phyloP scores from a whole-genome alignment of 345 rosid species.

The Eucalyptus urophylla region DNA sequence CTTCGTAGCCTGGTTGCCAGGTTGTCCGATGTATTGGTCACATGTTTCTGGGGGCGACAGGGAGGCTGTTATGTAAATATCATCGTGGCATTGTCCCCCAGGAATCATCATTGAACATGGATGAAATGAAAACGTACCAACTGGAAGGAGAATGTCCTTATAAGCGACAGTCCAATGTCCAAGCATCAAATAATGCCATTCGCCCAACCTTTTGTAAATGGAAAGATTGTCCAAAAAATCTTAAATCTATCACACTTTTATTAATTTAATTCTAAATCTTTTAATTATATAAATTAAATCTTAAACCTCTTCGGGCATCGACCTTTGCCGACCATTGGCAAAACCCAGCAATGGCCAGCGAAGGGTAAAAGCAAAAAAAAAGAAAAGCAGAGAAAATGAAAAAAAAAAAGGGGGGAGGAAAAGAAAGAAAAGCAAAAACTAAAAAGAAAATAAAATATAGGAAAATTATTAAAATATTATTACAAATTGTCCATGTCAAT shows the following conservation, averaged over 20 bases:
- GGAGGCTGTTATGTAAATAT: not conserved
- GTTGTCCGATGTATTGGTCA: not conserved
- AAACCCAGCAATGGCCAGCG: not conserved
- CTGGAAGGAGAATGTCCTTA: not conserved
- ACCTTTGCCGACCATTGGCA: too few species aligned
- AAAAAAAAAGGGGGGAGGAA: rapidly evolving
- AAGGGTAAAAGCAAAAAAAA: not conserved
- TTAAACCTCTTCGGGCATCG: too few species aligned
- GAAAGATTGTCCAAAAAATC: too few species aligned
- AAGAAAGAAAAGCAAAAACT: too few species aligned
- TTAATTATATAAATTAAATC: too few species aligned
- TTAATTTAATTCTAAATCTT: too few species aligned
- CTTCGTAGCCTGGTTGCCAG: not conserved
- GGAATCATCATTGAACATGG: not conserved
- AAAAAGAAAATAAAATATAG: too few species aligned
- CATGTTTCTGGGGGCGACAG: not conserved
- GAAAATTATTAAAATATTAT: too few species aligned
- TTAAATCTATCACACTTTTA: too few species aligned
- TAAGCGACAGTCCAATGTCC: not conserved
- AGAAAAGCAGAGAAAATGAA: too few species aligned
- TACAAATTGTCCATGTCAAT: too few species aligned
- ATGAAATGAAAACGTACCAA: not conserved
- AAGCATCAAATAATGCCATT: not conserved
- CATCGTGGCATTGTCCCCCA: not conserved
- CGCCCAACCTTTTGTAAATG: not conserved